Evolutionary conservation across 2,329 filamentous ascomycete genomes (phyloP).

Genomic region (Rhytidhysteron rufulum): DNA sequence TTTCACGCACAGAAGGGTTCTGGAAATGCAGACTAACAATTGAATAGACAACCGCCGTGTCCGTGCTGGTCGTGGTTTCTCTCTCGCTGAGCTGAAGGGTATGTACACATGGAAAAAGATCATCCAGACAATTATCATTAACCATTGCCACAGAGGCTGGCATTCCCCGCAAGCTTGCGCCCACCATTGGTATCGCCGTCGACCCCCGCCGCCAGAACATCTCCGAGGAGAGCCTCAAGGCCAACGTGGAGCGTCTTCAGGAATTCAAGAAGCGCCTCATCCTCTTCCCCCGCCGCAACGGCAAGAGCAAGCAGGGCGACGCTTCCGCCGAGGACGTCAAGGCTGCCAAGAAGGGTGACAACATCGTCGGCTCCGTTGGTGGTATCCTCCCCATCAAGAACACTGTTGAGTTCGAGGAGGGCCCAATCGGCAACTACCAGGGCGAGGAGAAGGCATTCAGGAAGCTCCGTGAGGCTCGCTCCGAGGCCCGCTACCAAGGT

Average conservation of each 20-base stretch:
- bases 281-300: constrained; percentile 93
- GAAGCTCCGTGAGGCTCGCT: constrained; percentile 78
- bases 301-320: constrained; percentile 89
- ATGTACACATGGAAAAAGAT: constrained; percentile 41
- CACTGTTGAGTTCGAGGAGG: constrained; percentile 71
- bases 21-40: background rate
- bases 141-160: constrained; percentile 62
- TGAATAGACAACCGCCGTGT: constrained; percentile 82
- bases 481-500: constrained; percentile 76
- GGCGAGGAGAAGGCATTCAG: constrained; percentile 82
- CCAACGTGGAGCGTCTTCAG: constrained; percentile 97
- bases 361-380: constrained; percentile 51
- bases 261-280: constrained; percentile 95
- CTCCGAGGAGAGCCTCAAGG: constrained; percentile 87
- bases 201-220: constrained; percentile 96
- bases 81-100: constrained; percentile 96
- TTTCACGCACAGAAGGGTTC: constrained; percentile 4
- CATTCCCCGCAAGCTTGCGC: constrained; percentile 89
- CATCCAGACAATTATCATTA: too few species aligned
- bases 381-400: constrained; percentile 70
- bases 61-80: constrained; percentile 95
- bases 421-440: constrained; percentile 66
- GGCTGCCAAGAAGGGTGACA: constrained; percentile 56
- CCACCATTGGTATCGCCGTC: constrained; percentile 95
- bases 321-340: constrained; percentile 78